A percentile compares a stretch with the other conserved stretches of the same genome.
Evolutionary conservation across 306 rosid genomes (phyloP).

Genomic region (Malus sieversii): DNA sequence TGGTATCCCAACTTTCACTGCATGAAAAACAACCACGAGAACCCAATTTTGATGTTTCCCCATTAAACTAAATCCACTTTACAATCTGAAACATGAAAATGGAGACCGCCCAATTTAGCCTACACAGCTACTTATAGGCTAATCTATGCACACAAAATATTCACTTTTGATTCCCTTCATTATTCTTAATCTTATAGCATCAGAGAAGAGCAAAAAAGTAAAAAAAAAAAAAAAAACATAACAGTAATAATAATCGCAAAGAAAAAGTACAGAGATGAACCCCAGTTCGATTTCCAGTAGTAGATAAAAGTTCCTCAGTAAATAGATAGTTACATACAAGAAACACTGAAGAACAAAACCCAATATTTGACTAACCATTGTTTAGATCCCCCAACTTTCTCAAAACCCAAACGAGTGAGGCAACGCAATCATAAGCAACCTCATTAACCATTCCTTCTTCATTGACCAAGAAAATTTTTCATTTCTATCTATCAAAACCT

Average conservation of each 20-base stretch:
- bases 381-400: background rate
- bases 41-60: background rate
- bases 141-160: background rate
- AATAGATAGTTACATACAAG: background rate
- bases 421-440: background rate
- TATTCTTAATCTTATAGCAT: background rate
- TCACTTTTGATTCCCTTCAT: background rate
- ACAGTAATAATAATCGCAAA: background rate
- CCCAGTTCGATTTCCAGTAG: background rate
- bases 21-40: slow-evolving; percentile 11
- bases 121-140: background rate
- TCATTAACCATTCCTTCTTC: background rate
- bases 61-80: background rate
- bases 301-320: background rate
- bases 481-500: background rate
- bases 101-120: background rate
- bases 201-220: background rate
- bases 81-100: background rate
- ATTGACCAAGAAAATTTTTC: background rate
- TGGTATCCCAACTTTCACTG: slow-evolving; percentile 82
- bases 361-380: background rate
- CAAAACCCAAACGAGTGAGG: background rate
- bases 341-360: background rate
- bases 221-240: no score
- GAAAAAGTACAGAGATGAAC: background rate